Evolutionary conservation across 2,329 filamentous ascomycete species (phyloP), one percentile per base, ranked within the genome.

Genomic region (Alternaria triticimaculans): DNA sequence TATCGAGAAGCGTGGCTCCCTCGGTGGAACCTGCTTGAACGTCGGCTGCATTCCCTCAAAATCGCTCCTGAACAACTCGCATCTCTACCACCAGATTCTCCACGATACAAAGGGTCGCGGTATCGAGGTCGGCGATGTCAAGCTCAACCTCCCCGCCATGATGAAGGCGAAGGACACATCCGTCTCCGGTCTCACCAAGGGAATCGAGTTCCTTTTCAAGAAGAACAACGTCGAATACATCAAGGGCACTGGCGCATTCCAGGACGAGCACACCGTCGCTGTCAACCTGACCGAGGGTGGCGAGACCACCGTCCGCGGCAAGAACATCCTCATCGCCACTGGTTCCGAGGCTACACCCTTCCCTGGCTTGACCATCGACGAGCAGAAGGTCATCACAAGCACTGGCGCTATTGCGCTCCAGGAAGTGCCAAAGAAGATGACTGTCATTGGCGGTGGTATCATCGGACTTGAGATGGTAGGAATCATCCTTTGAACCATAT

Each of bases 11-110:
- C 93, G 96, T 80, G 96, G 96, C 73, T 87, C 89, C 65, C 90
- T 99, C 76, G 96, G 96, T 78, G 96, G 96, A 81, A 99, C 96
- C 78, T 99, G 96, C 87, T 86, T 99, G 78, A 99, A 99, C 82
- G 96, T 99, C 79, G 96, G 96, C 84, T 99, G 96, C 85, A 99
- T 99, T 80, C 96, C 96, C 72, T 99, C 96, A 71, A 99, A 99
- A 85, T 97, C 96, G 68, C 93, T 99, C 74, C 92, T 99, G 82
- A 99, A 98, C 90, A 98, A 98, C 88, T 97, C 96, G 76, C 94
- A 97, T 83, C 88, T 98, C 65, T 98, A 98, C 87, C 95, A 98
- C 86, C 92, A 94, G 84, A 92, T 97, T 79, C 89, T 96, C 66
- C 95, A 99, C 86, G 96, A 99, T 86, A 95, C 94, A 72, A 97